Evolutionary conservation across 2,329 filamentous ascomycete genomes (phyloP).

Genomic region (Chaetomiaceae sp.): DNA sequence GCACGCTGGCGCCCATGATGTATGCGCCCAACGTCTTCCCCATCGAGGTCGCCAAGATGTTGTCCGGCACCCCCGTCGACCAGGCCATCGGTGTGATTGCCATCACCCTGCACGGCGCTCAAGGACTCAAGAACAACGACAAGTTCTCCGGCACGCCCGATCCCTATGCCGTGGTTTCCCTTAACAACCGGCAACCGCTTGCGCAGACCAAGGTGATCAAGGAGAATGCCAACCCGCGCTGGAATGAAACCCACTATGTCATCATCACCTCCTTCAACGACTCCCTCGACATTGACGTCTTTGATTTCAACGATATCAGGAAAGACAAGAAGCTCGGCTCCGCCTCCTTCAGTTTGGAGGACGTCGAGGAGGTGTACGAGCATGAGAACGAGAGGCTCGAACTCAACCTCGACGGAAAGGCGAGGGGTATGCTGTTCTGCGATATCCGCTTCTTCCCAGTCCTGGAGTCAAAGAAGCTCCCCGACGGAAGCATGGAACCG

Average conservation of each 20-base stretch:
- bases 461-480: conserved; percentile 63
- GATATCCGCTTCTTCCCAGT: conserved; percentile 97
- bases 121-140: conserved; percentile 91
- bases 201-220: conserved; percentile 84
- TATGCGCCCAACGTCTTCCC: conserved; percentile 97
- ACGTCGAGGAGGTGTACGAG: conserved; percentile 69
- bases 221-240: conserved; percentile 80
- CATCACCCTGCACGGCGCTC: conserved; percentile 83
- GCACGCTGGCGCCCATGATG: conserved; percentile 93
- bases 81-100: conserved; percentile 93
- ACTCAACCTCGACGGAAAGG: conserved; percentile 76
- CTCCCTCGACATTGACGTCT: conserved; percentile 75
- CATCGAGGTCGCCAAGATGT: conserved; percentile 97
- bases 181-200: conserved; percentile 77
- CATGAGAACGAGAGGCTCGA: conserved; percentile 84
- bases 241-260: conserved; percentile 96
- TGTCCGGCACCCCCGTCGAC: conserved; percentile 88
- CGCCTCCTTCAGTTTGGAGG: conserved; percentile 79
- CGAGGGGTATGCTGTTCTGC: conserved; percentile 71
- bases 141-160: conserved; percentile 89
- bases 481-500: conserved; percentile 73
- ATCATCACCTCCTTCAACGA: conserved; percentile 91
- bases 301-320: conserved; percentile 90
- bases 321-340: conserved; percentile 94
- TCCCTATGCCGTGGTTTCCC: conserved; percentile 78